Base-by-base conservation (phyloP, 2,329 filamentous ascomycete species). In the Clonostachys chloroleuca region DNA sequence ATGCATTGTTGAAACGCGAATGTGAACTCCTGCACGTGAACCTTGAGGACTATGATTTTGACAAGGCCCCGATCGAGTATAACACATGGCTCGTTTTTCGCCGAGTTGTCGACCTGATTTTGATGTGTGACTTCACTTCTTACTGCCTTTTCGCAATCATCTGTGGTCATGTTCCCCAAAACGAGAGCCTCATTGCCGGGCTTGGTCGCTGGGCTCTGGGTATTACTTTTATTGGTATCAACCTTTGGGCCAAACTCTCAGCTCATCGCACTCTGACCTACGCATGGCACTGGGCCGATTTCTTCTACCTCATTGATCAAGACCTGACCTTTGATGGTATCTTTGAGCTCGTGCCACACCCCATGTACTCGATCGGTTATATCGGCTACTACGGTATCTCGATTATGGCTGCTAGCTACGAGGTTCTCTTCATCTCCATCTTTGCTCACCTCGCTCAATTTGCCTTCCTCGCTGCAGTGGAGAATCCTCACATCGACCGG, bases 241-340 rank as follows among this genome's bases (percentile, higher is more conserved):
- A 97, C 66, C 78, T 97, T 18, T 97, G 94, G 92, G 94, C 99
- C 53, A 99, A 99, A 71, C 78, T 99, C 52, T 94, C 99, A 68
- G 94, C 94, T 17, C 94, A 99, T 67, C 82, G 94, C 51, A 94
- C 99, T 44, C 94, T 99, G 62, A 94, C 99, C 69, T 99, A 92
- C 71, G 94, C 94, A 30, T 99, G 94, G 94, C 99, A 97, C 70
- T 99, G 94, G 94, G 94, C 94, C 51, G 94, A 99, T 68, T 97
- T 97, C 71, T 99, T 97, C 77, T 99, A 91, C 69, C 84, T 99
- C 61, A 89, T 99, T 65, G 94, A 99, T 68, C 92, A 97, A 70
- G 90, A 96, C 62, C 77, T 99, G 64, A 97, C 92, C 44, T 99
- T 99, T 66, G 94, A 99, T 63, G 94, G 94, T 48, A 94, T 99